Conservation (phyloP, 2,329 filamentous ascomycete genomes). For the Xylariaceae sp. region DNA sequence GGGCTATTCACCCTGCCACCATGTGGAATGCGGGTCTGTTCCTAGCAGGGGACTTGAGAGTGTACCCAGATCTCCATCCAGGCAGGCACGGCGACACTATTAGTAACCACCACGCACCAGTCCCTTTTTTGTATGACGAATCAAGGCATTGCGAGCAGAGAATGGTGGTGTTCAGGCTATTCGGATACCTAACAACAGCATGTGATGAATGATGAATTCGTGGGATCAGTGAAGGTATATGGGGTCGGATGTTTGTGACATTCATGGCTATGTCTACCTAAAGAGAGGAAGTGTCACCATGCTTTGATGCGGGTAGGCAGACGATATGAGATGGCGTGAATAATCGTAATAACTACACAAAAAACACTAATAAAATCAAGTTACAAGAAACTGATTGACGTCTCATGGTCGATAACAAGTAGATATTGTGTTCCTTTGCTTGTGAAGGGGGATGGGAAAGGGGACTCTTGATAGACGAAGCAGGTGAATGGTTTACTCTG, state of each 20-base stretch:
- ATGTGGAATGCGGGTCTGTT: neutral
- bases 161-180: constrained; percentile 21
- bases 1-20: neutral
- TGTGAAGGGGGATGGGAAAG: no score
- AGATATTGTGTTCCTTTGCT: no score
- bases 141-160: constrained; percentile 27
- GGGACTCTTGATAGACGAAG: no score
- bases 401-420: no score
- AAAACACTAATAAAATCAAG: no score
- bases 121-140: constrained; percentile 15
- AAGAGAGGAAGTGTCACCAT: constrained; percentile 15
- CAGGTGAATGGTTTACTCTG: neutral
- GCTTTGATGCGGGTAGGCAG: neutral
- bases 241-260: no score
- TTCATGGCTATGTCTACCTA: constrained; percentile 15
- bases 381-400: no score
- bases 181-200: constrained; percentile 12
- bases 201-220: neutral
- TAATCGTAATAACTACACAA: neutral
- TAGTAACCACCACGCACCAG: no score
- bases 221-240: neutral
- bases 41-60: neutral
- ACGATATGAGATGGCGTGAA: neutral
- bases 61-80: constrained; percentile 10
- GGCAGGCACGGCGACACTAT: neutral